Base-by-base conservation (phyloP, 2,329 filamentous ascomycete genomes). In the Nemania abortiva region DNA sequence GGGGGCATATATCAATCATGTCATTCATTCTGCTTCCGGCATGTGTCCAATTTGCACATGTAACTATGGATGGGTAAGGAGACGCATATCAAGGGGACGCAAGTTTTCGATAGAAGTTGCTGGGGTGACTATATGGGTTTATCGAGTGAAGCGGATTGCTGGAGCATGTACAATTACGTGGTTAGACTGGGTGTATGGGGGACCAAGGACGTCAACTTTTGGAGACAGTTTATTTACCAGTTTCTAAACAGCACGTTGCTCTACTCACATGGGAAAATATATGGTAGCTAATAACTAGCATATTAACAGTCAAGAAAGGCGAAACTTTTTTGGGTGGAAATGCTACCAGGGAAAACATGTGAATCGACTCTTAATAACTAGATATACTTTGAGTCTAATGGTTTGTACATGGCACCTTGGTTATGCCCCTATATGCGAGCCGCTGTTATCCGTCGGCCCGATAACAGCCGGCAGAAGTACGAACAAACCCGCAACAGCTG, bases 71-170 rank as follows among this genome's bases (percentile, higher is more conserved):
- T 37, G 63, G 52, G 50, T 24, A 31, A 66, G 69, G 54, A 50
- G 31, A 60, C 69, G 68, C 68, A 72, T 70, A 65, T 58, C 58
- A 45, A 9, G 49, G 69, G 27, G 52, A 64, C 37, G 59, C 63
- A 56, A 62, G 61, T 66, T 71, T 70, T 64, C 54, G 56, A 71
- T 71, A 73, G 69, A 69, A 18, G 61, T 45, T 58, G 59, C 39
- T 45, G 37, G 45, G 52, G 31, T 58, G 47, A 60, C 55, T n/a
- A 24, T 50, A 54, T 29, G 50, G 62, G 49, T 31, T 63, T 29
- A 11, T 57, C 55, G 29, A 59, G 64, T 60, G 65, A 59, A 61
- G 34, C 20, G 47, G 55, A 55, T 63, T 20, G 50, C 20, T 11
- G 55, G 52, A 61, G 59, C 62, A 64, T 69, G 66, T 69, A 66